These are phyloP conservation scores for Rhynchospora breviuscula DNA, from an alignment of 176 grass and related monocot genomes.

Conservation along the genomic window DNA sequence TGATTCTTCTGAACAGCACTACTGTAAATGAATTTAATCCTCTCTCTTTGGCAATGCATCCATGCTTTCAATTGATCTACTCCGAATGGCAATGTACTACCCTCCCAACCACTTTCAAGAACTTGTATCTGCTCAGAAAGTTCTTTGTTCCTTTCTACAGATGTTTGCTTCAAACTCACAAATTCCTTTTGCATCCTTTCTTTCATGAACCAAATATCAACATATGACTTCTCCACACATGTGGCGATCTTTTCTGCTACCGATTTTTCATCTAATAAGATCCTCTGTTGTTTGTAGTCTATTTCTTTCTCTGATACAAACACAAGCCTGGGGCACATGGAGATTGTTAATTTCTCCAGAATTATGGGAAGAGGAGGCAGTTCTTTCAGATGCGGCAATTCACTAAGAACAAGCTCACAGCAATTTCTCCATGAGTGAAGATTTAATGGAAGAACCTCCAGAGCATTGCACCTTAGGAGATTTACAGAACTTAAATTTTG, in stretches of 20 bases:
- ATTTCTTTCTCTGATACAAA: background rate
- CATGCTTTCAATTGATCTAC: background rate
- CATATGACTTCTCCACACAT: background rate
- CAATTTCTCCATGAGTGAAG: background rate
- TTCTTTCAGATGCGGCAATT: no score
- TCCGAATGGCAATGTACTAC: background rate
- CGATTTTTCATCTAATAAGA: background rate
- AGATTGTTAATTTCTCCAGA: background rate
- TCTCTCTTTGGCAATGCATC: background rate
- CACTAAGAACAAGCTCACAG: no score
- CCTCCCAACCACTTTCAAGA: background rate
- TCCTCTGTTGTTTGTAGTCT: background rate
- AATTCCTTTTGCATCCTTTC: background rate
- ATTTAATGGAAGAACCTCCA: no score
- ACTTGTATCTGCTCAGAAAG: background rate
- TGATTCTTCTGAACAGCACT: background rate
- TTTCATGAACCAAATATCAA: background rate
- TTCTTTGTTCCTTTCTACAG: background rate
- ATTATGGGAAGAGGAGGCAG: no score
- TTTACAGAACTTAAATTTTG: background rate
- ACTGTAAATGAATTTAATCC: background rate
- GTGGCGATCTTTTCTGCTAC: background rate
- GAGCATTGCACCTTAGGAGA: background rate
- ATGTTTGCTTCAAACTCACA: background rate
- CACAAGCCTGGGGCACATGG: background rate